Base-by-base conservation (phyloP, 306 rosid species). In the Acacia acuminata region DNA sequence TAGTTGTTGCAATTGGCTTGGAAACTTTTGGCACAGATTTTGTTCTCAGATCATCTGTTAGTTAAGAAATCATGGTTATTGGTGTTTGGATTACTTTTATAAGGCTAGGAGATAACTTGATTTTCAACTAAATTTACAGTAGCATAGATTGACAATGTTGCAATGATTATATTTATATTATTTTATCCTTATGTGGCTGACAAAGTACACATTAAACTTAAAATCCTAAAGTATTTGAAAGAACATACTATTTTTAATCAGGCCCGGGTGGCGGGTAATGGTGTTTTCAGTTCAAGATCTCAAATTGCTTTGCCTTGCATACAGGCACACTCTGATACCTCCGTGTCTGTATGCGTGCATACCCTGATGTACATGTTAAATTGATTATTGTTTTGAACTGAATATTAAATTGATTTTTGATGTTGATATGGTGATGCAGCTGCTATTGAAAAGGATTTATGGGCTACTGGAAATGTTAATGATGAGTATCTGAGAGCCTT, bases 401-500 rank as follows among this genome's bases (percentile, higher is more conserved):
- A 38, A 6, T 66, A 71, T 80, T 65, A 86, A 45, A 66, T 80
- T 58, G 68, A 43, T 63, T 82, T 83, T 76, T 84, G 68, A 64
- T 27, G 22, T 86, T 38, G 79, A 68, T 79, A 58, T 85, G 82
- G 73, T 80, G 82, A 86, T 73, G 88, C 87, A 96, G 99, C 99
- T 86, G 99, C 98, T 64, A 94, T 96, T 36, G 99, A 96, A 71
- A 96, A 96, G 85, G 98, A 96, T 86, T 87, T 96, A 86, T 94
- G 99, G 99, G 96, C 98, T 77, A 87, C 94, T 53, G 99, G 97
- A 88, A 90, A 91, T 79, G 98, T 96, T 83, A 94, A 92, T 56
- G 99, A 96, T 79, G 99, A 96, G 91, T 96, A 96, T 84, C 87
- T 96, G 85, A 96, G 94, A 87, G 94, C 99, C 86, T 88, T 96